phyloP scores from a whole-genome alignment of 257 asterid genomes.

The Nicotiana tabacum region DNA sequence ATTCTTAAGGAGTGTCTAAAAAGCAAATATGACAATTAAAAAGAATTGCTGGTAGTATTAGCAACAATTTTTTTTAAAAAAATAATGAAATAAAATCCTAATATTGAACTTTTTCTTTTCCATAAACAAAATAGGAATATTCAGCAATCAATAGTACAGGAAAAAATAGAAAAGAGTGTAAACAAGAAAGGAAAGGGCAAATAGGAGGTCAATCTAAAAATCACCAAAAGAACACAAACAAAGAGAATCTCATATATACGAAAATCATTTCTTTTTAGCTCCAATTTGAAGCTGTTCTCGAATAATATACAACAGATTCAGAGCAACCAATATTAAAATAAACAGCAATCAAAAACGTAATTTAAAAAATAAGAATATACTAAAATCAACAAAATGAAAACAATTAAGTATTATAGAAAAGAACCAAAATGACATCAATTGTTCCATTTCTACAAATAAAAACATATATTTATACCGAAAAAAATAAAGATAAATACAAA shows the following conservation, averaged over 20 bases:
- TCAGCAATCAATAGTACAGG: neutral
- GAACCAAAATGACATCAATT: too few relatives aligned
- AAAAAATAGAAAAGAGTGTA: neutral
- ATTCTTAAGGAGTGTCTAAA: too few relatives aligned
- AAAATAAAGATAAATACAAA: neutral
- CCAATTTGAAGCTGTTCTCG: neutral
- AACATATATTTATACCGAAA: neutral
- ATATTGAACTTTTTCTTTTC: too few relatives aligned
- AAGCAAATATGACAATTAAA: too few relatives aligned
- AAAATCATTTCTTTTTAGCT: neutral
- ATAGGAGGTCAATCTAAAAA: neutral
- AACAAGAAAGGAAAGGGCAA: neutral
- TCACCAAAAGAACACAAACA: neutral
- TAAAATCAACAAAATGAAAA: neutral
- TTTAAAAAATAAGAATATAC: neutral
- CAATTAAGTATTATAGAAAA: neutral
- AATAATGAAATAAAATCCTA: neutral
- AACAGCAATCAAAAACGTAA: neutral
- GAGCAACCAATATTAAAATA: neutral
- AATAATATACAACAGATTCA: neutral
- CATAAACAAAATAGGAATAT: neutral
- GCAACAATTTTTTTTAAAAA: too few relatives aligned
- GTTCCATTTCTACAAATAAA: neutral
- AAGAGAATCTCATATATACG: neutral
- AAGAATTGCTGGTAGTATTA: too few relatives aligned